Percentiles rank a stretch among this genome's conserved stretches.
These are phyloP conservation scores for Corymbia maculata DNA, from an alignment of 345 rosid species.

Conservation along the genomic window DNA sequence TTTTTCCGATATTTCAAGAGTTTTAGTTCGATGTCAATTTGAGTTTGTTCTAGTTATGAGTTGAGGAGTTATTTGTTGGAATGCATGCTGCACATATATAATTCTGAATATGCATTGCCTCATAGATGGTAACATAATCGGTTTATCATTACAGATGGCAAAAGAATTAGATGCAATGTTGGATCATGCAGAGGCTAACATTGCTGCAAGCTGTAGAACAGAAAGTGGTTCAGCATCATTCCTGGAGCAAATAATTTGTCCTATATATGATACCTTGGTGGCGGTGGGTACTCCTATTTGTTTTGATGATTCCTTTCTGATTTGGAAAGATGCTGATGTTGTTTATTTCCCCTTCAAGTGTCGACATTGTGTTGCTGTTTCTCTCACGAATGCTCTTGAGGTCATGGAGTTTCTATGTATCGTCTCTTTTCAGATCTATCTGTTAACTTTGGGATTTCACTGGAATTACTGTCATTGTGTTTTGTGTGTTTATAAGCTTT, in stretches of 20 bases:
- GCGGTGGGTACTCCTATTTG: slow-evolving; percentile 31
- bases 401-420: background rate
- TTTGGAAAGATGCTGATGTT: background rate
- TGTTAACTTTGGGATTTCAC: background rate
- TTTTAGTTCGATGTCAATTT: background rate
- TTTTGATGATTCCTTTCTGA: background rate
- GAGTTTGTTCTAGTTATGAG: background rate
- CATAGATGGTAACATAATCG: background rate
- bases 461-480: background rate
- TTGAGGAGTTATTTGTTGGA: background rate
- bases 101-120: background rate
- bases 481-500: background rate
- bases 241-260: slow-evolving; percentile 68
- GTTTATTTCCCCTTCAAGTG: background rate
- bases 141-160: slow-evolving; percentile 65
- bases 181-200: slow-evolving; percentile 81
- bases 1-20: background rate
- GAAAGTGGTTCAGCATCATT: slow-evolving; percentile 66
- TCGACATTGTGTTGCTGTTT: background rate
- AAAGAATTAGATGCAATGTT: slow-evolving; percentile 83
- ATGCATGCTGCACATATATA: background rate
- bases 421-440: background rate
- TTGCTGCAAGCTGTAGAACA: slow-evolving; percentile 50
- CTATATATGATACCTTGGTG: slow-evolving; percentile 56
- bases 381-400: background rate